Evolutionary conservation across 2,329 filamentous ascomycete species (phyloP), one percentile per base, ranked within the genome.

Genomic region (Cephalotrichum gorgonifer): DNA sequence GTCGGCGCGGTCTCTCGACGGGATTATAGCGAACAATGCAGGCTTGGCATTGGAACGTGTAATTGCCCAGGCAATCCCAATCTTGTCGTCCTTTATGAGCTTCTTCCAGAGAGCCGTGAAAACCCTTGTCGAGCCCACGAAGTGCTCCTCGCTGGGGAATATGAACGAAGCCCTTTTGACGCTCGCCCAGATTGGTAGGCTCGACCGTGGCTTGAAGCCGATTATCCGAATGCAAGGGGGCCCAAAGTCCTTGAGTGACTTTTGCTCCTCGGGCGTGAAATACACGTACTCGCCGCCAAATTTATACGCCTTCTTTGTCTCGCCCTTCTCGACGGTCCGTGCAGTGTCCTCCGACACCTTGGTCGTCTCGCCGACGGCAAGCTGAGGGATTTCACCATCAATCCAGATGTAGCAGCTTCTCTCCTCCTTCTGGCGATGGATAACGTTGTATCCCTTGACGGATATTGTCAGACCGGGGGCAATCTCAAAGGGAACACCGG

Each of bases 51-150:
- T 95, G 33, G 76, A 73, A 20, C 93, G 83, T 3, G 89, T 76
- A 44, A 97, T 82, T 58, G 87, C 93, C 93, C 93, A 98, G 0
- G 86, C 88, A 9, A 98, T 68, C 2, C 79, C 93, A 58, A 96
- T 79, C 59, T 91, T 95, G 46, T 88, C 74, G 44, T 85, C 81
- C 49, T 81, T 79, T 4, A 91, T 67, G 2, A 98, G 74, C 61
- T 95, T 97, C 58, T 89, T 84, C 69, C 94, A 89, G 22, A 98
- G 69, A 0, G 93, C 88, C 2, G 90, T 84, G 62, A 97, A 98
- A 2, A 95, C 89, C 7, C 93, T 83, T 0, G 89, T 94, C 1
- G 90, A 97, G 20, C 93, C 93, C 25, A 96, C 77, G 57, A 83
- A 95, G 53, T 88, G 85, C 54, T 89, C 84, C 65, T 98, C 93